Base-by-base conservation (phyloP, 169 alveolate species). In the Theileria equi region DNA sequence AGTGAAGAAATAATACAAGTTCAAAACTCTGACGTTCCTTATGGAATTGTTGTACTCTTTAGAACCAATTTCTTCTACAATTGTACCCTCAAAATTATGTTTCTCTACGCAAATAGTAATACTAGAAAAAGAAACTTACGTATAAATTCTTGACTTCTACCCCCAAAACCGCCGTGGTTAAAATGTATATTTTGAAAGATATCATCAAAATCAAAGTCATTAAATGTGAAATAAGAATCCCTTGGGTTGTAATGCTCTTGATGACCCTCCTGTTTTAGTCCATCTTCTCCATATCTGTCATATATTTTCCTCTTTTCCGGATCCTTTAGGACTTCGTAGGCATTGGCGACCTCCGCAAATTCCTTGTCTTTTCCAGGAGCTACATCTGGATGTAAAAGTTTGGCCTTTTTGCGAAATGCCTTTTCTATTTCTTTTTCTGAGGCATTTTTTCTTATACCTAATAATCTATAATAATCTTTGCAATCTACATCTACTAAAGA, bases 241-340 rank as follows among this genome's bases (percentile, higher is more conserved):
- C 69, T 61, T 21, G 71, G 88, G 28, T 77, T 80, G 29, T 57
- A 81, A 2, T 25, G 65, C 0, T 82, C 92, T 11, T 67, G 82
- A 1, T 48, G 48, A 17, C 66, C 79, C 6, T 60, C 91, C 4
- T 31, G 41, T 13, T 89, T 84, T n/a, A 95, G 82, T 3, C 97
- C 98, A 16, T 94, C 97, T 68, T 93, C 97, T 3, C 99, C 99
- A 71, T 88, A 87, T 65, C 83, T 63, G 72, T 96, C 98, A 81
- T 93, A 94, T 21, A 88, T 88, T 68, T 85, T 65, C 55, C 98
- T 86, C 64, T 90, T 91, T 69, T 95, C 95, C 36, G 90, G 89
- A 78, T 95, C 95, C 21, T 84, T 82, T 36, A 95, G 88, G 7
- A 93, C 94, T 77, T 95, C 98, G 87, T 94, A 92, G 29, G 98